These are phyloP conservation scores for Plasmodium berghei DNA, from an alignment of 169 alveolate species.

Conservation along the genomic window DNA sequence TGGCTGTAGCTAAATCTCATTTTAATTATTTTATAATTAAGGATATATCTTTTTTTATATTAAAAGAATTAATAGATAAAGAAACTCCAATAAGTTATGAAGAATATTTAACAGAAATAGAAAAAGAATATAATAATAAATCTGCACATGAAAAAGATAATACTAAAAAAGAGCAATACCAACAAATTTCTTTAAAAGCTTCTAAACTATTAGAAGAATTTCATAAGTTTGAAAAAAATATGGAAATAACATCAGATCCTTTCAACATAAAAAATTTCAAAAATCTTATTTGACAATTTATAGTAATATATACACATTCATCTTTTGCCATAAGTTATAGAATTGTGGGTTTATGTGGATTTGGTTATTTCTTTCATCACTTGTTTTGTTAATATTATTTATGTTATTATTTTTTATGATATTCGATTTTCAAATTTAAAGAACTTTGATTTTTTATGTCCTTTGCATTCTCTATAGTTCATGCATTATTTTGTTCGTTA, in stretches of 20 bases:
- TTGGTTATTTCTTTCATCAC: neutral
- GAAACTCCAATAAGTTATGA: conserved; percentile 57
- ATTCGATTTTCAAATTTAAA: too few species aligned
- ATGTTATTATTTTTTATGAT: too few species aligned
- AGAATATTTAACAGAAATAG: conserved; percentile 53
- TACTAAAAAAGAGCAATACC: conserved; percentile 33
- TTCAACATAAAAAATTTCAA: conserved; percentile 69
- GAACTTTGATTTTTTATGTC: too few species aligned
- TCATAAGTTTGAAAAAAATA: conserved; percentile 44
- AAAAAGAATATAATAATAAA: conserved; percentile 44
- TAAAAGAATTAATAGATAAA: conserved; percentile 54
- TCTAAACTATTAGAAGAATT: conserved; percentile 55
- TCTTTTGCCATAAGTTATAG: neutral
- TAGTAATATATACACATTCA: neutral
- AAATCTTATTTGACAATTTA: conserved; percentile 29
- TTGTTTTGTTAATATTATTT: too few species aligned
- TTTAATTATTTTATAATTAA: conserved; percentile 88
- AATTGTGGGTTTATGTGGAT: neutral
- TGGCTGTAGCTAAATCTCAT: conserved; percentile 89
- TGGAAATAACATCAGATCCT: conserved; percentile 64
- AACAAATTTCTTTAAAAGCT: conserved; percentile 33
- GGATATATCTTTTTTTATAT: conserved; percentile 86
- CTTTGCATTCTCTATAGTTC: too few species aligned
- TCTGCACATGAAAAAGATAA: conserved; percentile 39
- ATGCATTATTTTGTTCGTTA: too few species aligned